Percentiles rank a stretch among this genome's conserved stretches.
Evolutionary conservation across 192 early-diverging fungal species (phyloP).

Genomic region (Gamsiella multidivaricata): DNA sequence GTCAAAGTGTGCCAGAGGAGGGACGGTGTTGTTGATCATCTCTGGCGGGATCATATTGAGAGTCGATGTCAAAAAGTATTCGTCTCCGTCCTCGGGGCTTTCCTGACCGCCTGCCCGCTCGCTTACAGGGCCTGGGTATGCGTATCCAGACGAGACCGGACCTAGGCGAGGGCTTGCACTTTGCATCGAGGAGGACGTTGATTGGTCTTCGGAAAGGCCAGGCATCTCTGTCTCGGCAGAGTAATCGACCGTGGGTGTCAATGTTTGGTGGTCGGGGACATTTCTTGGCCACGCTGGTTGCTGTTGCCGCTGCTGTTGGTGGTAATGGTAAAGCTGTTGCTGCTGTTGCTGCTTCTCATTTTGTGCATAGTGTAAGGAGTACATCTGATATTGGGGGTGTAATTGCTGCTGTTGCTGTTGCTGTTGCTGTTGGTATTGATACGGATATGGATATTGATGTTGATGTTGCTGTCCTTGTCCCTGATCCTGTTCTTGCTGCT

Average conservation of each 20-base stretch:
- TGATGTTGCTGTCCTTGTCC: conserved; percentile 11
- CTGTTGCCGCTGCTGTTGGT: conserved; percentile 7
- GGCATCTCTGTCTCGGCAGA: conserved; percentile 9
- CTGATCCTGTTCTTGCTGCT: not conserved
- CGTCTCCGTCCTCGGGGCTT: not conserved
- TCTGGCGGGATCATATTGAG: conserved; percentile 4
- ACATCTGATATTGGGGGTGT: not conserved
- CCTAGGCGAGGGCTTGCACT: too few relatives aligned
- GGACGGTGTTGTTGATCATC: not conserved
- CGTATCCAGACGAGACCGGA: too few relatives aligned
- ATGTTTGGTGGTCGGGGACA: not conserved
- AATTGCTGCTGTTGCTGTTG: conserved; percentile 6
- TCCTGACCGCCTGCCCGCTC: not conserved
- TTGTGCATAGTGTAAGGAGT: not conserved
- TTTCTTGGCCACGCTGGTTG: not conserved
- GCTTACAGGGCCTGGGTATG: not conserved
- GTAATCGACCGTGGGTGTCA: not conserved
- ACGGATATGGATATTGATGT: not conserved
- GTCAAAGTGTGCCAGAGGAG: conserved; percentile 6
- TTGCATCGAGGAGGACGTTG: not conserved
- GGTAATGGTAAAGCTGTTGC: not conserved
- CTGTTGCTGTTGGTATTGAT: conserved; percentile 13
- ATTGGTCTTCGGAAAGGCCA: conserved; percentile 2
- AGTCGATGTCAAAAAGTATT: conserved; percentile 20
- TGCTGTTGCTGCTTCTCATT: not conserved